phyloP scores from a whole-genome alignment of 352 stramenopile species.

The Plasmopara viticola region DNA sequence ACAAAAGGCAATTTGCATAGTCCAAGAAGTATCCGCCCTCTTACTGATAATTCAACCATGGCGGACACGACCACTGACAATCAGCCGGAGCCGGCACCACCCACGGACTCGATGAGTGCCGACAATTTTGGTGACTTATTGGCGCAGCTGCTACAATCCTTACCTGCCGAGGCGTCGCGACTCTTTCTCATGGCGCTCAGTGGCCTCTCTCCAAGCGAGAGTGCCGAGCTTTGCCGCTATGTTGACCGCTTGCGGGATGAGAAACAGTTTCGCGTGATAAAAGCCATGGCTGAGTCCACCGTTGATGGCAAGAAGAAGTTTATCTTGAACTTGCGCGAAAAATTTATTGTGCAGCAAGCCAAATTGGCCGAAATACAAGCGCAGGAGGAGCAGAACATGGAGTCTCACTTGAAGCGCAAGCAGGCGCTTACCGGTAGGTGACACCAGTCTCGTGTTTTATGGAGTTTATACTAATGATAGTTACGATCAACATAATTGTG shows the following conservation, averaged over 20 bases:
- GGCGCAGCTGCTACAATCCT: constrained; percentile 60
- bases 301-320: constrained; percentile 80
- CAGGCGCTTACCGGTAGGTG: constrained; percentile 54
- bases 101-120: constrained; percentile 15
- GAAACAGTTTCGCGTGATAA: constrained; percentile 85
- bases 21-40: not conserved
- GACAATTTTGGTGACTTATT: constrained; percentile 71
- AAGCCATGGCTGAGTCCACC: constrained; percentile 73
- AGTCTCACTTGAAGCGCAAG: constrained; percentile 64
- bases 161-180: constrained; percentile 61
- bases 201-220: constrained; percentile 62
- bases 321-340: constrained; percentile 55
- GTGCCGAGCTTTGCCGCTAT: constrained; percentile 70
- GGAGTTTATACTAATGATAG: not conserved
- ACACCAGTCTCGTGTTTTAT: constrained; percentile 2
- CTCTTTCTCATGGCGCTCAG: constrained; percentile 76
- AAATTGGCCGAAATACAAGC: constrained; percentile 46
- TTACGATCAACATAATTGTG: constrained; percentile 8
- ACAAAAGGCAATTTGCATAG: not conserved
- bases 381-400: constrained; percentile 56
- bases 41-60: constrained; percentile 6
- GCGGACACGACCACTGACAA: constrained; percentile 25
- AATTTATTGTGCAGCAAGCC: constrained; percentile 59
- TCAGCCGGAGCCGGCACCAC: constrained; percentile 28
- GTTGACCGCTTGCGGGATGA: constrained; percentile 63